phyloP scores from a whole-genome alignment of 2,329 filamentous ascomycete genomes.

The Colletotrichum tamarilloi region DNA sequence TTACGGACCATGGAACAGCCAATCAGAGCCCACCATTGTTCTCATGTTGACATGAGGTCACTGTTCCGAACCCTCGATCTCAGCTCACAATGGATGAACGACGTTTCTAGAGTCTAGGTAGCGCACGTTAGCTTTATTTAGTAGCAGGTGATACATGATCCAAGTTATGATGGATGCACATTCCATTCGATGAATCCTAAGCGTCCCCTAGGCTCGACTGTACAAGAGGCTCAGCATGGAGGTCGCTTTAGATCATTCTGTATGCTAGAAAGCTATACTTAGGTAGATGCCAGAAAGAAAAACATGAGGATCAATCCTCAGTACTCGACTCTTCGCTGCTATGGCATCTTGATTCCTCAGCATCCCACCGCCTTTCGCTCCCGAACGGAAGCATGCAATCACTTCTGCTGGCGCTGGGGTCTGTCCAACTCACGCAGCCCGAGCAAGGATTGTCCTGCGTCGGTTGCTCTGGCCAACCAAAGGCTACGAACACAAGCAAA shows the following conservation, averaged over 20 bases:
- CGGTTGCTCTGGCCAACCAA: slow-evolving; percentile 26
- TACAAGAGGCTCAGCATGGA: no score
- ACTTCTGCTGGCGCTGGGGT: neutral
- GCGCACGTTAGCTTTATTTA: neutral
- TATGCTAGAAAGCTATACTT: no score
- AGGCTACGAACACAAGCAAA: neutral
- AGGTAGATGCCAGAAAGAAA: no score
- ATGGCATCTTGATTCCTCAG: neutral
- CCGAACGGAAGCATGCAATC: neutral
- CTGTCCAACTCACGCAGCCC: slow-evolving; percentile 4
- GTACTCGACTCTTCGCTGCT: neutral
- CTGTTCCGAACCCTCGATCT: neutral
- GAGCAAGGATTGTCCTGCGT: slow-evolving; percentile 19
- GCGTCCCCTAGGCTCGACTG: neutral
- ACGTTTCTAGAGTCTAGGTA: neutral
- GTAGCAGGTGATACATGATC: neutral
- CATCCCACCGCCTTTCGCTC: neutral
- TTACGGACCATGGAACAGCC: neutral
- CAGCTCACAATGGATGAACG: neutral
- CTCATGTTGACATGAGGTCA: neutral
- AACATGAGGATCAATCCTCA: neutral
- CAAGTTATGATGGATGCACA: neutral
- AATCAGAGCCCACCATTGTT: slow-evolving; percentile 2
- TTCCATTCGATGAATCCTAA: neutral
- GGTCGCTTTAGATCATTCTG: no score